Base-by-base conservation (phyloP, 441 rosid genomes). In the Corymbia calophylla region DNA sequence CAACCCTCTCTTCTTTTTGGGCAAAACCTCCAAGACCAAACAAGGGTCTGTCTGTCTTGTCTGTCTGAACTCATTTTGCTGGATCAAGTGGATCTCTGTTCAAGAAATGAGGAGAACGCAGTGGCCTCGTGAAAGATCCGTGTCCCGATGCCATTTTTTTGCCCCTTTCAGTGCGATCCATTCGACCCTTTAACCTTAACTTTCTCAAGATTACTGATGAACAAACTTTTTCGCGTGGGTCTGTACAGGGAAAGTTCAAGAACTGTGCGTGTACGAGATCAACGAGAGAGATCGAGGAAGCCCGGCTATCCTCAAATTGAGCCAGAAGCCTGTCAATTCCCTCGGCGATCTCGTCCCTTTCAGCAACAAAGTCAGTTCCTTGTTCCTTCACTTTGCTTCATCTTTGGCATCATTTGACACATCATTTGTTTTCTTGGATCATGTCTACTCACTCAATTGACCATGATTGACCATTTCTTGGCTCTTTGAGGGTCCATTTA, bases 301-400 rank as follows among this genome's bases (percentile, higher is more conserved):
- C 90, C 99, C 99, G 3, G 97, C 97, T 18, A 94, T 92, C 91
- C 95, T 97, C 62, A 94, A 95, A 25, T 91, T 97, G 88, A 95
- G 98, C 87, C 95, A 96, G 93, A 97, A 94, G 53, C n/a, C 95
- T 32, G 95, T 94, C 44, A 96, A 95, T 77, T 93, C 97, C 47
- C 95, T 97, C n/a, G 99, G 99, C 4, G 99, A 97, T 93, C 98
- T 97, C 35, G 96, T 97, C 48, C 99, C 98, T 66, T 96, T 97
- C 89, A 97, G 96, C 89, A 97, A 97, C 94, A 97, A 97, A 87
- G 97, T 96, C 85, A 88, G 92, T 62, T 90, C 56, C 60, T 44
- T 14, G 2, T 4, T 7, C 17, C 35, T 7, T 25, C 13, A 25
- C 53, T 62, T 47, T 27, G 87, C 48, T 86, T 86, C 88, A 11